Conservation (phyloP, 129 eudicot genomes). For the Rutidosis leptorrhynchoides region DNA sequence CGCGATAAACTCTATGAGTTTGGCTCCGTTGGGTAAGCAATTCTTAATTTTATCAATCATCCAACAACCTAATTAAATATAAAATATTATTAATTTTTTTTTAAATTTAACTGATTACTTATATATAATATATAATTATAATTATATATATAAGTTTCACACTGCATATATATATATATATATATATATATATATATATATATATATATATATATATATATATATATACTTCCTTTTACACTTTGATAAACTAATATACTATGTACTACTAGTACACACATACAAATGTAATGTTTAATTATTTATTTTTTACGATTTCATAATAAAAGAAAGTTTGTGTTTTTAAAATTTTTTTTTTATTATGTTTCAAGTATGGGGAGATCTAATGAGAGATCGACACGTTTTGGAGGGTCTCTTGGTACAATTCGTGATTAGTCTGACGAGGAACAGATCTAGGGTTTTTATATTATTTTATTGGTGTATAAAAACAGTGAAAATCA, state of each 20-base stretch:
- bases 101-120: too few relatives aligned
- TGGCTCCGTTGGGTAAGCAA: slow-evolving; percentile 57
- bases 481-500: not conserved
- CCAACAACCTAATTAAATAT: too few relatives aligned
- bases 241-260: not conserved
- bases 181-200: too few relatives aligned
- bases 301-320: not conserved
- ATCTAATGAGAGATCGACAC: slow-evolving; percentile 65
- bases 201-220: too few relatives aligned
- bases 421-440: slow-evolving; percentile 34
- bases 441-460: slow-evolving; percentile 75
- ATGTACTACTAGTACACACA: not conserved
- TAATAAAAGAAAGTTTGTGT: slow-evolving; percentile 8
- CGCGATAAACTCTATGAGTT: slow-evolving; percentile 90
- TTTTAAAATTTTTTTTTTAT: not conserved
- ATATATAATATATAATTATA: too few relatives aligned
- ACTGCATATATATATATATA: too few relatives aligned
- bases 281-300: not conserved
- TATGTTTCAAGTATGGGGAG: not conserved
- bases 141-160: not conserved
- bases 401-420: slow-evolving; percentile 34
- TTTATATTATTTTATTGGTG: slow-evolving; percentile 11
- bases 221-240: not conserved
- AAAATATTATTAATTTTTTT: too few relatives aligned
- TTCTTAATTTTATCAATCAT: not conserved